Base-by-base conservation (phyloP, 345 rosid genomes). In the Moricandia moricandioides region DNA sequence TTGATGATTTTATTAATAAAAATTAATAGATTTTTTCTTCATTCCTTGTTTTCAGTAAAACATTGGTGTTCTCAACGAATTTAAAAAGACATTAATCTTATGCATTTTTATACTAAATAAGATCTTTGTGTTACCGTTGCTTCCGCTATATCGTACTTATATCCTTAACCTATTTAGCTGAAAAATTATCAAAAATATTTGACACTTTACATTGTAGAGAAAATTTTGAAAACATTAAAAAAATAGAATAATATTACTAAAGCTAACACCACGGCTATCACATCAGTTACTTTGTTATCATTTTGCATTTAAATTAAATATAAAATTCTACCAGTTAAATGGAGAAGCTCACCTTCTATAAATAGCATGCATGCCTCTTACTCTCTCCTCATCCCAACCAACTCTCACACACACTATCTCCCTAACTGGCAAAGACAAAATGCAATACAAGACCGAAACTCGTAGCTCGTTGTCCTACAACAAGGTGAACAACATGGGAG, bases 381-480 rank as follows among this genome's bases (percentile, higher is more conserved):
- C 67, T 58, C 40, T 60, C 33, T 62, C 33, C 21, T 39, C 54
- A 49, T 24, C 29, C 63, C 34, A 34, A 55, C 21, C 65, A 49
- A 34, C 34, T 60, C 58, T 2, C 60, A 9, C 55, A 26, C 58
- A 47, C 62, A 21, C 21, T 12, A 21, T 35, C 61, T 35, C 8
- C 26, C 57, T 69, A 63, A 30, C 60, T 31, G 4, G 54, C 39
- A 69, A 63, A 10, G 26, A 75, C 8, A 47, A 47, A 70, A 77
- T 77, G 80, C 80, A 70, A 70, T 70, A 77, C 71, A 11, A 45
- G 70, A 77, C 71, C 12, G 80, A 77, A 56, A n/a, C 80, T 56
- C 66, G 71, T 16, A 52, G 71, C 0, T 45, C 71, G 1, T 33
- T 71, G 2, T 17, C 71, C 5, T 77, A 47, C 68, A 65, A 27